These are phyloP conservation scores for Didymella lethalis DNA, from an alignment of 2,329 filamentous ascomycete genomes.

Conservation along the genomic window DNA sequence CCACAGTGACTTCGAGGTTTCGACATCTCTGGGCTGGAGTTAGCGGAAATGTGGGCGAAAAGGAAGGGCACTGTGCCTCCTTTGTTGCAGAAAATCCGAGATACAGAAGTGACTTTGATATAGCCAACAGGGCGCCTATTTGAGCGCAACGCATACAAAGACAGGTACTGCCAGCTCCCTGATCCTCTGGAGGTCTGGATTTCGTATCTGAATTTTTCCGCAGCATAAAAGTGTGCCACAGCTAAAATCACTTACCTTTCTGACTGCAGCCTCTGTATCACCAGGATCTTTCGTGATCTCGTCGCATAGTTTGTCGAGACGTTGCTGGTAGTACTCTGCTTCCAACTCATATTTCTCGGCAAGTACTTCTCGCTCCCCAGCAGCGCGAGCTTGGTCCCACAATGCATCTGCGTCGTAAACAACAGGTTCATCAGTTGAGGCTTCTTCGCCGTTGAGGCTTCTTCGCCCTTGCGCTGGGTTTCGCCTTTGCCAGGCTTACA, in stretches of 20 bases:
- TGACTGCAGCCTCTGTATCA: constrained; percentile 50
- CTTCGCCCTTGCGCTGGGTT: not conserved
- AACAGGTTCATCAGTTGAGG: constrained; percentile 12
- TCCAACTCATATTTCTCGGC: constrained; percentile 24
- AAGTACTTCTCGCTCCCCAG: constrained; percentile 23
- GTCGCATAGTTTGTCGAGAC: constrained; percentile 31
- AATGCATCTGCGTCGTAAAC: constrained; percentile 27
- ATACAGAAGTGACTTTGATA: too few species aligned
- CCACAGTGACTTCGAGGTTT: constrained; percentile 70
- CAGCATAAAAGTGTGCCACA: too few species aligned
- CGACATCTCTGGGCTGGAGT: constrained; percentile 60
- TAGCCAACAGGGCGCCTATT: too few species aligned
- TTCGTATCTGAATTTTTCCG: too few species aligned
- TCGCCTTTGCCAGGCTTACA: constrained; percentile 35
- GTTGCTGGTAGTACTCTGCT: constrained; percentile 24
- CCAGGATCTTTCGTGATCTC: constrained; percentile 55
- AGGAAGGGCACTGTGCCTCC: too few species aligned
- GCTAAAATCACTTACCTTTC: not conserved
- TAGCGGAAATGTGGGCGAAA: not conserved
- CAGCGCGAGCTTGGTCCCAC: constrained; percentile 34
- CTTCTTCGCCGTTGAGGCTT: not conserved
- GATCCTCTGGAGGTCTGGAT: too few species aligned
- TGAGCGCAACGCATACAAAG: too few species aligned
- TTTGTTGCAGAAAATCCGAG: too few species aligned
- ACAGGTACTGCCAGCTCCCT: too few species aligned